Evolutionary conservation across 1,284 basidiomycete species (phyloP).

Genomic region (Cutaneotrichosporon sp.): DNA sequence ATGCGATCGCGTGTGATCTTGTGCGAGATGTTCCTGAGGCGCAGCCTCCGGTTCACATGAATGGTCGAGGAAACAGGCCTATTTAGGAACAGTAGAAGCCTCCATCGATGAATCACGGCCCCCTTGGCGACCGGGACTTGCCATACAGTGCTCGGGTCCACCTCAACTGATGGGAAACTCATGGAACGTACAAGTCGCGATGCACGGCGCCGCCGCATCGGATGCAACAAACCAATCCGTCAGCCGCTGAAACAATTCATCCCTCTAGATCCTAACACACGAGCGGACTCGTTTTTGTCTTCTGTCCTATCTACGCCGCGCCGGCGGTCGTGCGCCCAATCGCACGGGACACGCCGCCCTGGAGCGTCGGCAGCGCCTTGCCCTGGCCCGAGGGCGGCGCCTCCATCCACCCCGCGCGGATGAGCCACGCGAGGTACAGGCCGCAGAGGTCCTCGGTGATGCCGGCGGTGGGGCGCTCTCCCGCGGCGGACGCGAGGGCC

Average conservation of each 20-base stretch:
- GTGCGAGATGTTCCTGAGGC: too few relatives aligned
- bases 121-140: too few relatives aligned
- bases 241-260: background rate
- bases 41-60: too few relatives aligned
- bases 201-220: too few relatives aligned
- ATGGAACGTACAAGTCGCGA: too few relatives aligned
- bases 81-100: too few relatives aligned
- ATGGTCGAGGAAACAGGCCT: too few relatives aligned
- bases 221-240: too few relatives aligned
- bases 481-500: conserved; percentile 62
- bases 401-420: conserved; percentile 82
- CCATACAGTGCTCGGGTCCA: too few relatives aligned
- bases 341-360: conserved; percentile 49
- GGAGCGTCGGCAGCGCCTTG: conserved; percentile 48
- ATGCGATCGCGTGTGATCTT: too few relatives aligned
- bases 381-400: conserved; percentile 55
- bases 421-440: conserved; percentile 90
- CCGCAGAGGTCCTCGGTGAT: conserved; percentile 79
- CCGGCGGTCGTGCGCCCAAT: conserved; percentile 53
- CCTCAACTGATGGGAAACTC: too few relatives aligned
- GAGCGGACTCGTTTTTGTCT: background rate
- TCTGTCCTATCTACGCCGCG: background rate
- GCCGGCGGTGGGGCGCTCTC: conserved; percentile 61
- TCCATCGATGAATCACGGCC: too few relatives aligned
- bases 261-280: background rate